Evolutionary conservation across 768 basidiomycete genomes (phyloP).

Genomic region (Agrocybe pediades): DNA sequence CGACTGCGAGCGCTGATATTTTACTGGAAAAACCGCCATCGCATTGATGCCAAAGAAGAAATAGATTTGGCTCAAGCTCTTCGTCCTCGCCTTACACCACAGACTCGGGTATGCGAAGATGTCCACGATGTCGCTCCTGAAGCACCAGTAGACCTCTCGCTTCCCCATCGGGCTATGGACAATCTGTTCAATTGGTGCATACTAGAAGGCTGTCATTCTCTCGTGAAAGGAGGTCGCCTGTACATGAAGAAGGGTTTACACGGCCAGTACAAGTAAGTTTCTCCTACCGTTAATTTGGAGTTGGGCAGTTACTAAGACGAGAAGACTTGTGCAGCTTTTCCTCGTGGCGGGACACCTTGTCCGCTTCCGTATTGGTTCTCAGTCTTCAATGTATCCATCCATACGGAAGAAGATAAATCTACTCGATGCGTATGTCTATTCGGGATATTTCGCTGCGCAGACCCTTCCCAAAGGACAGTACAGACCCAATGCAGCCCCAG

Average conservation of each 20-base stretch:
- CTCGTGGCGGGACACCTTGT: slow-evolving; percentile 77
- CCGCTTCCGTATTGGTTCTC: slow-evolving; percentile 65
- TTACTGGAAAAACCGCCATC: slow-evolving; percentile 83
- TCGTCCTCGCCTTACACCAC: slow-evolving; percentile 63
- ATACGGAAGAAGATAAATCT: slow-evolving; percentile 59
- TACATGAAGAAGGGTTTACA: slow-evolving; percentile 70
- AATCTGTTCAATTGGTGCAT: slow-evolving; percentile 88
- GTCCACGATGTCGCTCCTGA: slow-evolving; percentile 49
- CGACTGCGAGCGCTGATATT: slow-evolving; percentile 65
- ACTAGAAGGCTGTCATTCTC: slow-evolving; percentile 74
- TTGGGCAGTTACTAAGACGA: not conserved
- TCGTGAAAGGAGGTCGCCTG: slow-evolving; percentile 72
- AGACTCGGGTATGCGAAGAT: slow-evolving; percentile 40
- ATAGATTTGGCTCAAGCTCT: slow-evolving; percentile 74
- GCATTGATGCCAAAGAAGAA: slow-evolving; percentile 73
- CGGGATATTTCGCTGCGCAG: slow-evolving; percentile 80
- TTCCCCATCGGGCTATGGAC: slow-evolving; percentile 57
- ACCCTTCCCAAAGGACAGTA: slow-evolving; percentile 67
- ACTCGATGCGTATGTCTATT: slow-evolving; percentile 78
- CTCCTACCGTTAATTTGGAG: not conserved
- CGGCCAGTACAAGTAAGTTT: slow-evolving; percentile 77
- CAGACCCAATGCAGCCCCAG: slow-evolving; percentile 46
- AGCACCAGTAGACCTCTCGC: slow-evolving; percentile 51
- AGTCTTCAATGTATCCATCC: slow-evolving; percentile 57
- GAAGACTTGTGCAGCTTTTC: slow-evolving; percentile 70